Evolutionary conservation across 768 basidiomycete genomes (phyloP).

Genomic region (Trametes coccinea): DNA sequence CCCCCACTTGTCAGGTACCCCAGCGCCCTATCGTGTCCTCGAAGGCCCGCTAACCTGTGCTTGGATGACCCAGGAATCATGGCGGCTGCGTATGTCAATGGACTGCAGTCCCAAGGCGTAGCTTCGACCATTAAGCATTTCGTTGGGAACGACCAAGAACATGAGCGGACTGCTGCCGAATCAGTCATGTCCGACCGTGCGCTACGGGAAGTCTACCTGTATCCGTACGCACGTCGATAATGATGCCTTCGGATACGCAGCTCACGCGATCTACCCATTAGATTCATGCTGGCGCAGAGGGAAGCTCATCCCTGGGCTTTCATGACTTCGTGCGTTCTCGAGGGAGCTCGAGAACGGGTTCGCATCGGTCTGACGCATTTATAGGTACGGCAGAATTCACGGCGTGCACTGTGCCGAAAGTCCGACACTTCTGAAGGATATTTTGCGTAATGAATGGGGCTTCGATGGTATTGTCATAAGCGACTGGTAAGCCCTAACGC

Average conservation of each 20-base stretch:
- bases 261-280: slow-evolving; percentile 24
- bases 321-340: slow-evolving; percentile 57
- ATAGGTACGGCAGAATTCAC: slow-evolving; percentile 45
- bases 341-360: slow-evolving; percentile 8
- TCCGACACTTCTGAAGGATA: slow-evolving; percentile 39
- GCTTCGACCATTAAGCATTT: slow-evolving; percentile 76
- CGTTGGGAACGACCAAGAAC: slow-evolving; percentile 73
- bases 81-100: slow-evolving; percentile 67
- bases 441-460: slow-evolving; percentile 51
- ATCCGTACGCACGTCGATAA: slow-evolving; percentile 48
- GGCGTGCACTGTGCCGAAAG: slow-evolving; percentile 48
- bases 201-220: slow-evolving; percentile 70
- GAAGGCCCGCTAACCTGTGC: slow-evolving; percentile 9
- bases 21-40: not conserved
- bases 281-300: slow-evolving; percentile 70
- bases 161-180: slow-evolving; percentile 64
- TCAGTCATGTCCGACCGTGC: slow-evolving; percentile 66
- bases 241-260: not conserved
- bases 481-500: slow-evolving; percentile 40
- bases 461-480: slow-evolving; percentile 50
- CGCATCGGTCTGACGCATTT: slow-evolving; percentile 1
- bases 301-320: slow-evolving; percentile 60
- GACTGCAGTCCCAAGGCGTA: slow-evolving; percentile 65
- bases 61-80: slow-evolving; percentile 45
- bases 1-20: slow-evolving; percentile 59